Conservation (phyloP, 768 basidiomycete genomes). For the Russula sp. region DNA sequence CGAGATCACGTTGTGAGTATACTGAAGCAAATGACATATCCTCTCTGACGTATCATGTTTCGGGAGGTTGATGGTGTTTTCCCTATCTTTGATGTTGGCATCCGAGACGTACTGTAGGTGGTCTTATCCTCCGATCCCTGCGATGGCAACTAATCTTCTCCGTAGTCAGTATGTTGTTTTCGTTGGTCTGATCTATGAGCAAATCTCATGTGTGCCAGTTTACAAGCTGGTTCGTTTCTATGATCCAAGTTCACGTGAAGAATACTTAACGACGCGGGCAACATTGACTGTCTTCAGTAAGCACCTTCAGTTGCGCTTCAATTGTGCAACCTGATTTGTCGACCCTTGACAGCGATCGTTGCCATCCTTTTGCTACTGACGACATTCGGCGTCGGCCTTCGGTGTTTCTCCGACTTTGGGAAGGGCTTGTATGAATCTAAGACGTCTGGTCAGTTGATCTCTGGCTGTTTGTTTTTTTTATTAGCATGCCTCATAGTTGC, state of each 20-base stretch:
- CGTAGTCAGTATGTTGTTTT: slow-evolving; percentile 11
- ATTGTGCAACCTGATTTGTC: background rate
- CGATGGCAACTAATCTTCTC: background rate
- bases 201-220: slow-evolving; percentile 37
- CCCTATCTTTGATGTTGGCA: slow-evolving; percentile 71
- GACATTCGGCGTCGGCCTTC: slow-evolving; percentile 72
- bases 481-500: background rate
- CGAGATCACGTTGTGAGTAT: slow-evolving; percentile 68
- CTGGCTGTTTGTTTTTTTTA: slow-evolving; percentile 14
- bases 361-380: slow-evolving; percentile 67
- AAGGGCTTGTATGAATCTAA: slow-evolving; percentile 72
- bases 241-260: slow-evolving; percentile 44
- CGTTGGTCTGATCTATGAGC: background rate
- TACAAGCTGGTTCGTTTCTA: slow-evolving; percentile 87
- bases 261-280: slow-evolving; percentile 68
- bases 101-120: slow-evolving; percentile 69
- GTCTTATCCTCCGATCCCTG: background rate
- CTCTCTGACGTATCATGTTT: slow-evolving; percentile 4
- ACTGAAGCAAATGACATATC: background rate
- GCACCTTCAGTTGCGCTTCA: slow-evolving; percentile 26
- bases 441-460: slow-evolving; percentile 57
- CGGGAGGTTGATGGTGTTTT: slow-evolving; percentile 62
- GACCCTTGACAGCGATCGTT: slow-evolving; percentile 50
- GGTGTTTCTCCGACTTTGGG: slow-evolving; percentile 79
- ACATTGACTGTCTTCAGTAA: slow-evolving; percentile 79